Percentiles rank a stretch among this genome's conserved stretches.
phyloP scores from a whole-genome alignment of 23 red algal genomes.

The Rhodosorus marinus region DNA sequence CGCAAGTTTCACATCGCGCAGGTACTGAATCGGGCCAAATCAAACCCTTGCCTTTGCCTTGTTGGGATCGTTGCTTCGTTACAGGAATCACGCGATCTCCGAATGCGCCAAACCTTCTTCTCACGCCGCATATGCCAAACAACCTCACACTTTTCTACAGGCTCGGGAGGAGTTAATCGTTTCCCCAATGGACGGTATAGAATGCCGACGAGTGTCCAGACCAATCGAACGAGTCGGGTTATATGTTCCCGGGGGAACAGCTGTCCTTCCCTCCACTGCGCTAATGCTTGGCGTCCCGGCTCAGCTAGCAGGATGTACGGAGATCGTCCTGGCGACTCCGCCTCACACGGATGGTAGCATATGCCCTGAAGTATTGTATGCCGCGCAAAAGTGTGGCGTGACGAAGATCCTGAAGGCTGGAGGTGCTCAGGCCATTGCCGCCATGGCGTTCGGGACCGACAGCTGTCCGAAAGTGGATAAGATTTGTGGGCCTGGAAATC shows the following conservation, averaged over 20 bases:
- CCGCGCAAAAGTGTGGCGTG: not conserved
- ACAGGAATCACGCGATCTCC: too few relatives aligned
- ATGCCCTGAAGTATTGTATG: slow-evolving; percentile 9
- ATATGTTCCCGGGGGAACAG: slow-evolving; percentile 99
- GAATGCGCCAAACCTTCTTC: too few relatives aligned
- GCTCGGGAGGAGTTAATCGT: not conserved
- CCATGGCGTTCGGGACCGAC: slow-evolving; percentile 85
- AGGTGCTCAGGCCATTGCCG: slow-evolving; percentile 89
- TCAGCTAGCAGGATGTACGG: slow-evolving; percentile 47
- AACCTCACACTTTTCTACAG: too few relatives aligned
- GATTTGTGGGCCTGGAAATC: slow-evolving; percentile 92
- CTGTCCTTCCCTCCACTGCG: slow-evolving; percentile 74
- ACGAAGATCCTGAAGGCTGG: slow-evolving; percentile 13
- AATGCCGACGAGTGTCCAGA: not conserved
- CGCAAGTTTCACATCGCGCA: not conserved
- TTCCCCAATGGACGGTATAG: not conserved
- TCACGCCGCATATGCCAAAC: too few relatives aligned
- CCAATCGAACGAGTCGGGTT: slow-evolving; percentile 79
- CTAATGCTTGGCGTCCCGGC: slow-evolving; percentile 82
- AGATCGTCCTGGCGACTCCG: slow-evolving; percentile 56
- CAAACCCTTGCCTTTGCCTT: too few relatives aligned
- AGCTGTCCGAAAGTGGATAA: slow-evolving; percentile 76
- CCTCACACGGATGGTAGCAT: slow-evolving; percentile 9
- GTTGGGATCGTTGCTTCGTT: too few relatives aligned
- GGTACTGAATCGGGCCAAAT: too few relatives aligned